These are phyloP conservation scores for Trichoderma gracile DNA, from an alignment of 2,329 filamentous ascomycete species.

Conservation along the genomic window DNA sequence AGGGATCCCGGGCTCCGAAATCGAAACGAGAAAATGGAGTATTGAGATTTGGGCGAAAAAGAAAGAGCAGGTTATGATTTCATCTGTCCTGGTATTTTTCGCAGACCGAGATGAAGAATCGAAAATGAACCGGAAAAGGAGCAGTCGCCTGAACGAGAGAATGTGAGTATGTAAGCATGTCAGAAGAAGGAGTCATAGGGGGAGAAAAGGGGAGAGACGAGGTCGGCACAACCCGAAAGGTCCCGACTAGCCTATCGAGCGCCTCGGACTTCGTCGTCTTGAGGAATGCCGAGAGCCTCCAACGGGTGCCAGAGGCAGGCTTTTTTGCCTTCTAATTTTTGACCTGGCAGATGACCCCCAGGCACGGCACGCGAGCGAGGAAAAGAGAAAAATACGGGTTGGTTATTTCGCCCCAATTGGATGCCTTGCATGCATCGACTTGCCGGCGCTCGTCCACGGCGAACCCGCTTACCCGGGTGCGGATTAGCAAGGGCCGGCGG, in stretches of 20 bases:
- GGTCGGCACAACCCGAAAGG: neutral
- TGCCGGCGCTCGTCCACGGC: constrained; percentile 9
- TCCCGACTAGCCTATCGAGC: constrained; percentile 6
- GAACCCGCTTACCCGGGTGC: constrained; percentile 15
- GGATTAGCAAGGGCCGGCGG: constrained; percentile 9
- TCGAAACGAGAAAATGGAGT: too few relatives aligned
- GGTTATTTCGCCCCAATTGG: neutral
- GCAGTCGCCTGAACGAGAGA: neutral
- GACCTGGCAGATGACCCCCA: constrained; percentile 9
- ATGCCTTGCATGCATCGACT: constrained; percentile 3
- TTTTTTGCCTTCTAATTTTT: neutral
- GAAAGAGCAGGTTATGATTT: constrained; percentile 19
- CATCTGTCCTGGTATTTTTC: neutral
- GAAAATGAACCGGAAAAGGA: constrained; percentile 12
- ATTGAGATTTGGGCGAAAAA: neutral
- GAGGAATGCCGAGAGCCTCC: neutral
- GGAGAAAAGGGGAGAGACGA: neutral
- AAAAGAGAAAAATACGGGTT: neutral
- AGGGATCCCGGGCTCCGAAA: neutral
- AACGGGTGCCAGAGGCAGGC: neutral
- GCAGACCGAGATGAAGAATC: neutral
- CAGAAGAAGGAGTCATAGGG: constrained; percentile 8
- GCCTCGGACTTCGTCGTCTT: constrained; percentile 6
- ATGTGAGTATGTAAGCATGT: neutral
- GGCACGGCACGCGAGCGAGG: neutral